Percentiles rank a stretch among this genome's conserved stretches.
phyloP scores from a whole-genome alignment of 148 eudicot species.

The Rhododendron simsii region DNA sequence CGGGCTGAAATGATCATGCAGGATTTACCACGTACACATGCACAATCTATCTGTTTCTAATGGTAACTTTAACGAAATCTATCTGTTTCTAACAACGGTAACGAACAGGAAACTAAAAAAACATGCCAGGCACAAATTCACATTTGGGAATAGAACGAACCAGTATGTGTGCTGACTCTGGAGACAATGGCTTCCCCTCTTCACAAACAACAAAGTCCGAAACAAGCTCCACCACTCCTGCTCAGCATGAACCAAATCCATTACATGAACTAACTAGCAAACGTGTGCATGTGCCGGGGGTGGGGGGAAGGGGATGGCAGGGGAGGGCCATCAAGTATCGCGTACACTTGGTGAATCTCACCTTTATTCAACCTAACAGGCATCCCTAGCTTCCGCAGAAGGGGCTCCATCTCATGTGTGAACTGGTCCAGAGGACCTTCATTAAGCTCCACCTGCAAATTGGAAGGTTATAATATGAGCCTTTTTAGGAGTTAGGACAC shows the following conservation, averaged over 20 bases:
- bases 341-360: slow-evolving; percentile 1
- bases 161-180: slow-evolving; percentile 85
- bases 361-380: slow-evolving; percentile 95
- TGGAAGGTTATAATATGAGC: neutral
- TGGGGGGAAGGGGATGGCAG: neutral
- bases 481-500: neutral
- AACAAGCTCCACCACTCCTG: slow-evolving; percentile 90
- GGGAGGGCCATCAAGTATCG: no score
- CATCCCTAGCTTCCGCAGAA: slow-evolving; percentile 92
- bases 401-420: slow-evolving; percentile 97
- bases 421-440: slow-evolving; percentile 91
- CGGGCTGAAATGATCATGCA: neutral
- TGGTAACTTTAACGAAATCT: neutral
- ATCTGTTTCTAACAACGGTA: neutral
- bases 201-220: slow-evolving; percentile 84
- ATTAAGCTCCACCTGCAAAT: slow-evolving; percentile 78
- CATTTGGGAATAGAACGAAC: slow-evolving; percentile 31
- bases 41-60: neutral
- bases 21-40: neutral
- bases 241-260: slow-evolving; percentile 10
- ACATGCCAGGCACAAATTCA: neutral
- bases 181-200: slow-evolving; percentile 84
- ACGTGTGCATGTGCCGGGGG: neutral
- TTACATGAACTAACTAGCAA: neutral
- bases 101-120: neutral